phyloP scores from a whole-genome alignment of 2,329 filamentous ascomycete genomes.

The Emericellopsis cladophorae region DNA sequence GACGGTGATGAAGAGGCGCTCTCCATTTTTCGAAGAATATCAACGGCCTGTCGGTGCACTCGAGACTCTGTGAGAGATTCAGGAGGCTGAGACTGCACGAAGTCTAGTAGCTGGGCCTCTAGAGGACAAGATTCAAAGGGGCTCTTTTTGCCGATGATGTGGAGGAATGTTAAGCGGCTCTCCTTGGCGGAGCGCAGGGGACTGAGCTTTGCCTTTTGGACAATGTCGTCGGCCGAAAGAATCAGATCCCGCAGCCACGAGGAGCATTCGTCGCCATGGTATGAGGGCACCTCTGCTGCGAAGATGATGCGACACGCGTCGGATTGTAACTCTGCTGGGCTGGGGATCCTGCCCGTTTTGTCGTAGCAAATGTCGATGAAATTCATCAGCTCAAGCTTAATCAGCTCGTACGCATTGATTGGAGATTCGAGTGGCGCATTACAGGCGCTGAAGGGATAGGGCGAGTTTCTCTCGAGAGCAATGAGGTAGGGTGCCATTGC shows the following conservation, averaged over 20 bases:
- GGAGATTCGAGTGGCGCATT: conserved; percentile 7
- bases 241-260: conserved; percentile 15
- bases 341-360: conserved; percentile 6
- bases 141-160: conserved; percentile 13
- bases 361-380: conserved; percentile 13
- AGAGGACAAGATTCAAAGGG: conserved; percentile 15
- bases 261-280: background rate
- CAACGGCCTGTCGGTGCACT: conserved; percentile 9
- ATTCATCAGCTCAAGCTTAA: conserved; percentile 20
- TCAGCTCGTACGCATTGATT: conserved; percentile 17
- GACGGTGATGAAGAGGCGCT: conserved; percentile 8
- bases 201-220: conserved; percentile 8
- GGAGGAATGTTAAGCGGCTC: conserved; percentile 8
- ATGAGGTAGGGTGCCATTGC: conserved; percentile 23
- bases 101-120: conserved; percentile 7
- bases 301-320: conserved; percentile 15
- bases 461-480: conserved; percentile 7
- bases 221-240: conserved; percentile 4
- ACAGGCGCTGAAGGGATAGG: conserved; percentile 9
- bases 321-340: conserved; percentile 8
- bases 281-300: conserved; percentile 10
- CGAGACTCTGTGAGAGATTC: conserved; percentile 5
- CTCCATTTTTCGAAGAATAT: conserved; percentile 8
- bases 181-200: conserved; percentile 11
- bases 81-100: conserved; percentile 1